phyloP scores from a whole-genome alignment of 805 yeast species.

The Wickerhamomyces canadensis region DNA sequence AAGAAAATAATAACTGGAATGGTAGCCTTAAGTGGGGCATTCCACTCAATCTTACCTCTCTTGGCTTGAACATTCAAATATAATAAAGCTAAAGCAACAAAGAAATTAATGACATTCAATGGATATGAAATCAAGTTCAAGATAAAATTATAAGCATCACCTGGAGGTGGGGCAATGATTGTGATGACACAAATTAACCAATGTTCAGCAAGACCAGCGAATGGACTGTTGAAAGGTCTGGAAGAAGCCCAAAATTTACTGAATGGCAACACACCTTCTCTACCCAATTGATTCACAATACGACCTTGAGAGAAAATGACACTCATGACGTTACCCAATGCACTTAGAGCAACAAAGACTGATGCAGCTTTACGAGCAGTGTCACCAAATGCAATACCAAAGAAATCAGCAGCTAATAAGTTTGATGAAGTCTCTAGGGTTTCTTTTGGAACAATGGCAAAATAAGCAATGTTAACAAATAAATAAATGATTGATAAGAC shows the following conservation, averaged over 20 bases:
- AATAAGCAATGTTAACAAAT: constrained; percentile 74
- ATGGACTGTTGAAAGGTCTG: constrained; percentile 69
- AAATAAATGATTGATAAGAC: constrained; percentile 61
- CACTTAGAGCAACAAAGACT: constrained; percentile 75
- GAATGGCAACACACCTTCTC: constrained; percentile 78
- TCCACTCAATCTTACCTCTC: constrained; percentile 53
- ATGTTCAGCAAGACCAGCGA: constrained; percentile 69
- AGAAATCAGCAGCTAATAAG: constrained; percentile 71
- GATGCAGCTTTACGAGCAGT: constrained; percentile 68
- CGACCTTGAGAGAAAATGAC: constrained; percentile 82
- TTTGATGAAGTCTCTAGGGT: constrained; percentile 56
- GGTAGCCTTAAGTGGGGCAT: constrained; percentile 66
- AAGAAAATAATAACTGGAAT: constrained; percentile 61
- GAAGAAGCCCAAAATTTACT: constrained; percentile 65
- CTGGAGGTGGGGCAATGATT: constrained; percentile 78
- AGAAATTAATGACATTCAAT: constrained; percentile 65
- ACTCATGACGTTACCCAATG: constrained; percentile 76
- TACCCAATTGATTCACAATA: constrained; percentile 72
- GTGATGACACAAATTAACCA: constrained; percentile 71
- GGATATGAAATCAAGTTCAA: constrained; percentile 79
- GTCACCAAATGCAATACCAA: constrained; percentile 64
- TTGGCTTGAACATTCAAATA: constrained; percentile 47
- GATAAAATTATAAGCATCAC: constrained; percentile 81
- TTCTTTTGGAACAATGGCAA: constrained; percentile 72
- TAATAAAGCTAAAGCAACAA: constrained; percentile 58